These are phyloP conservation scores for Cystobasidium slooffiae DNA, from an alignment of 1,284 basidiomycete species.

Conservation along the genomic window DNA sequence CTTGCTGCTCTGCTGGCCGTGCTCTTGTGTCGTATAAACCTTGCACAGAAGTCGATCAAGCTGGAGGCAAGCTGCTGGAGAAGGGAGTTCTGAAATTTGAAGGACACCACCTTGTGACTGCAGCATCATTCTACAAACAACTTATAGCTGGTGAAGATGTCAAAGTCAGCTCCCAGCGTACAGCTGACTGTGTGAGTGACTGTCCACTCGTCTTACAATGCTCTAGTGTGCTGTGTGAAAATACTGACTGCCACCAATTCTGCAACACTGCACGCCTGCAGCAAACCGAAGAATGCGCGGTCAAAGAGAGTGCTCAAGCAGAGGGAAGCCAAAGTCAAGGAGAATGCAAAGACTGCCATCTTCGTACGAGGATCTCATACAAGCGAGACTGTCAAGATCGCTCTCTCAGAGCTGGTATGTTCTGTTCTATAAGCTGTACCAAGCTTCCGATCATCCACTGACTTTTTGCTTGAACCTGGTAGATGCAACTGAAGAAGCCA, in stretches of 20 bases:
- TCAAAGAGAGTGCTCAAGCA: slow-evolving; percentile 91
- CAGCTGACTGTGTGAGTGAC: slow-evolving; percentile 34
- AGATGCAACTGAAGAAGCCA: slow-evolving; percentile 91
- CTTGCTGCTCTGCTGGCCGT: too few species aligned
- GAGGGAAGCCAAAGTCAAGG: slow-evolving; percentile 84
- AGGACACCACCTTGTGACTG: not conserved
- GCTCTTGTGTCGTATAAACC: not conserved
- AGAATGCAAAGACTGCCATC: slow-evolving; percentile 79
- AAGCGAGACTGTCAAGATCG: slow-evolving; percentile 76
- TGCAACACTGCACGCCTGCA: slow-evolving; percentile 54
- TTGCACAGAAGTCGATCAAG: not conserved
- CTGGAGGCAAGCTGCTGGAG: not conserved
- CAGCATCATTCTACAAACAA: not conserved
- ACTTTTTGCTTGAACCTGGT: slow-evolving; percentile 21
- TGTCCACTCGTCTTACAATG: not conserved
- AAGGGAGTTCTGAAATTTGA: not conserved
- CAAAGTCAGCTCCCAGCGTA: slow-evolving; percentile 18
- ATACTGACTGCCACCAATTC: slow-evolving; percentile 29
- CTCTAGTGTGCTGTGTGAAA: not conserved
- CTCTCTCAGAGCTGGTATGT: slow-evolving; percentile 85
- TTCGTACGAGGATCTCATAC: slow-evolving; percentile 89
- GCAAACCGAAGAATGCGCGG: slow-evolving; percentile 96
- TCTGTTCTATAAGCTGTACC: not conserved
- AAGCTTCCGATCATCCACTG: slow-evolving; percentile 5
- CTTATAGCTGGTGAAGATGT: not conserved